Conservation (phyloP, 352 stramenopile species). For the Albugo candida region DNA sequence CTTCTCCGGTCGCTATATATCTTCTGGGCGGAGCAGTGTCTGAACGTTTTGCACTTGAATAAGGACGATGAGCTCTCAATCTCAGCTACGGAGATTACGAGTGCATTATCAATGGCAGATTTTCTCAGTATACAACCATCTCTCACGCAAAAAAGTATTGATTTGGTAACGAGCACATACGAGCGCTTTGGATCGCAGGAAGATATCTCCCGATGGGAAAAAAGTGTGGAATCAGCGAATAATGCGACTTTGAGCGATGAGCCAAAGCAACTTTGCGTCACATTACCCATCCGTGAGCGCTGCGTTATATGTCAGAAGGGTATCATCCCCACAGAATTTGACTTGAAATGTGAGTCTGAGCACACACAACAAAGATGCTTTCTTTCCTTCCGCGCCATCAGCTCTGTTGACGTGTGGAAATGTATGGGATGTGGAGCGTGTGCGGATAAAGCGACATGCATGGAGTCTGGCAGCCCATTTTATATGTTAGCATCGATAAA, state of each 20-base stretch:
- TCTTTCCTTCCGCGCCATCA: slow-evolving; percentile 43
- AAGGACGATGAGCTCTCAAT: background rate
- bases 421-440: slow-evolving; percentile 56
- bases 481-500: slow-evolving; percentile 26
- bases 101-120: slow-evolving; percentile 56
- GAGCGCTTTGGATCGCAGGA: slow-evolving; percentile 26
- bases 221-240: background rate
- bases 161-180: slow-evolving; percentile 38
- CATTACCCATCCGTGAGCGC: slow-evolving; percentile 1
- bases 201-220: slow-evolving; percentile 19
- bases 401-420: slow-evolving; percentile 56
- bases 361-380: slow-evolving; percentile 64
- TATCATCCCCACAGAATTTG: slow-evolving; percentile 15
- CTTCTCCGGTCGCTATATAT: background rate
- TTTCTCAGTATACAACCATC: slow-evolving; percentile 41
- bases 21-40: slow-evolving; percentile 1
- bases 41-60: background rate
- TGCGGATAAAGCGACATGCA: slow-evolving; percentile 33
- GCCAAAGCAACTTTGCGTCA: background rate
- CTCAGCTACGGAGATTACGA: slow-evolving; percentile 20
- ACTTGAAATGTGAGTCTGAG: slow-evolving; percentile 28
- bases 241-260: background rate
- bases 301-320: slow-evolving; percentile 1
- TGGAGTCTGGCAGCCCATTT: slow-evolving; percentile 19
- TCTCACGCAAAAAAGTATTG: slow-evolving; percentile 9